Evolutionary conservation across 345 rosid genomes (phyloP), one percentile per base, ranked within the genome.

Genomic region (Ceriops decandra): DNA sequence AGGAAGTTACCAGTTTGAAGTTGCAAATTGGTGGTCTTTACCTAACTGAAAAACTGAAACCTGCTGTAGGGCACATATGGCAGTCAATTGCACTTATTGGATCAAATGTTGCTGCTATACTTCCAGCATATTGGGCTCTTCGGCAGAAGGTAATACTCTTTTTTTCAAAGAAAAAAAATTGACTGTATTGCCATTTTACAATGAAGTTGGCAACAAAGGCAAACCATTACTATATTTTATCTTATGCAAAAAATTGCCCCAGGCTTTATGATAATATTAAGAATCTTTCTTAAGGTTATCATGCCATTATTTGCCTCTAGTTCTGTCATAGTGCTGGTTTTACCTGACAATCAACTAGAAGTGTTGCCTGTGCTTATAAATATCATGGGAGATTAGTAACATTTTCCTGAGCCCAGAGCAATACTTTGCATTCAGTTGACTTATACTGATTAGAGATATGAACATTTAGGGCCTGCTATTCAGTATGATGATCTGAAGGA

Each of bases 51-150:
- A 60, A 49, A 67, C 63, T 65, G 58, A 51, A 75, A 79, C 72
- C 70, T 71, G 74, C 68, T 85, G 86, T 69, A 95, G 96, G 87
- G 63, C 92, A 91, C 63, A 36, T 89, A 62, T 67, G 80, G 80
- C 99, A 88, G 68, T 91, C 92, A 10, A 60, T 91, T 74, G 90
- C 97, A 68, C 89, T 95, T 61, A 91, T 90, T 28, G 90, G 87
- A 69, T 87, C 99, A 76, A 95, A 91, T 76, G 95, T 74, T 72
- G 99, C 90, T 11, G 97, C 97, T 49, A 73, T 90, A 68, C 79
- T 95, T 72, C 99, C 99, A 49, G 92, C 97, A 57, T 88, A 78
- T 82, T 90, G 90, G 92, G 85, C 95, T 70, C 89, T 95, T 62
- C 81, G 93, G 66, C 84, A 87, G 72, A 91, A 88, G 90, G 96